Evolutionary conservation across 2,329 filamentous ascomycete genomes (phyloP), one percentile per base, ranked within the genome.

Genomic region (Sporothrix brasiliensis): DNA sequence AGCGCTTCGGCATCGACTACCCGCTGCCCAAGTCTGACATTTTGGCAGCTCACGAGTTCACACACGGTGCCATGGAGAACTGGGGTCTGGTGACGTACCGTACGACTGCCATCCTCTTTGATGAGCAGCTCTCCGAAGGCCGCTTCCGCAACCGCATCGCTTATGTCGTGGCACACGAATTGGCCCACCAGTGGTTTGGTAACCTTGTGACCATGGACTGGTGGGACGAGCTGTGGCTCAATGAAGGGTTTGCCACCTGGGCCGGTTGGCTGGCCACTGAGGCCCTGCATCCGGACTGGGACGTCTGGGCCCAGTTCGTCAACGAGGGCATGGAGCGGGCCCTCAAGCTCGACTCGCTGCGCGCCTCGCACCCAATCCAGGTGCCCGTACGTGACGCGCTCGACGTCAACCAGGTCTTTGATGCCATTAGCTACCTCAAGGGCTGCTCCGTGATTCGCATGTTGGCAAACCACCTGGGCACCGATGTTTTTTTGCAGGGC

Each of bases 181-280:
- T 99, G 73, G 95, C 94, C 53, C 94, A 98, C 81, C 94, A 97
- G 81, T 98, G 94, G 94, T 98, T 98, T 77, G 94, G 94, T 73
- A 97, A 98, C 82, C 83, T 97, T 68, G 94, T 97, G 39, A 97
- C 94, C 68, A 97, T 97, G 93, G 93, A 97, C 80, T 97, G 96
- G 86, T 98, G 94, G 94, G 93, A 97, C 80, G 94, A 94, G 69
- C 83, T 98, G 9, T 98, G 94, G 94, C 87, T 98, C 69, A 98
- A 98, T 79, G 94, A 98, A 81, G 94, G 94, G 14, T 99, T 99
- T 78, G 95, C 95, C 54, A 99, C 95, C 3, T 98, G 94, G 94
- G 94, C 97, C 56, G 95, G 94, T 68, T 99, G 94, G 94, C 87
- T 94, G 72, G 94, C 93, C 11, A 89, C 94, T 71, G 92, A 98